Base-by-base conservation (phyloP, 805 yeast genomes). In the Wickerhamomyces strasburgensis region DNA sequence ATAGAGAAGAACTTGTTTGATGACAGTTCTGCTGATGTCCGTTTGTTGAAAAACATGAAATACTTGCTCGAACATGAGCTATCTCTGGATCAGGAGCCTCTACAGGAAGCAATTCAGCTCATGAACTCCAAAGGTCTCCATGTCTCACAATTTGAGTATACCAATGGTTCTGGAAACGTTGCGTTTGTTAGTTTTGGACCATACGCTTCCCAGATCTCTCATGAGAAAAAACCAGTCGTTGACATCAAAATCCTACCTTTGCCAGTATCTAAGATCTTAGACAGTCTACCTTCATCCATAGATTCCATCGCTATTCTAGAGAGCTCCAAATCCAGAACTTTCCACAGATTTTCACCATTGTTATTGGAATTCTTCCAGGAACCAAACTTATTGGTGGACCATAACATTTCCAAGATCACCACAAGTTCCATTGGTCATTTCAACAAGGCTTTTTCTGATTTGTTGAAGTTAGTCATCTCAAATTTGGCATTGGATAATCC, bases 341-440 rank as follows among this genome's bases (percentile, higher is more conserved):
- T 52, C 7, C 59, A 66, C 8, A 62, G 62, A n/a, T 80, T 84
- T 61, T 75, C 84, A 13, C 86, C 90, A 4, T 66, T 88, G 29
- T 67, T 83, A 47, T 72, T 88, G 47, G 96, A 88, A 54, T 75
- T 87, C 47, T 75, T 88, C 58, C 72, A 77, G 34, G 75, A 76
- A 34, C 65, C 72, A 61, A 56, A 67, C 48, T 41, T 63, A 34
- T 56, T 83, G 43, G 57, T 62, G 47, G 58, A 67, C 53, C 60
- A 68, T 57, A 60, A 67, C 48, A 65, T 78, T 46, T 60, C 64
- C 35, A 72, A 73, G 51, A 62, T 75, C 15, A 64, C 88, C 14
- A 73, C 83, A 13, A 72, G 83, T 33, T 68, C 81, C 15, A 64
- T 73, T 37, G 68, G 71, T 18, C 6, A 15, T 5, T 32, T 36